phyloP scores from a whole-genome alignment of 495 filamentous ascomycete genomes.

The Trichodelitschia bisporula region DNA sequence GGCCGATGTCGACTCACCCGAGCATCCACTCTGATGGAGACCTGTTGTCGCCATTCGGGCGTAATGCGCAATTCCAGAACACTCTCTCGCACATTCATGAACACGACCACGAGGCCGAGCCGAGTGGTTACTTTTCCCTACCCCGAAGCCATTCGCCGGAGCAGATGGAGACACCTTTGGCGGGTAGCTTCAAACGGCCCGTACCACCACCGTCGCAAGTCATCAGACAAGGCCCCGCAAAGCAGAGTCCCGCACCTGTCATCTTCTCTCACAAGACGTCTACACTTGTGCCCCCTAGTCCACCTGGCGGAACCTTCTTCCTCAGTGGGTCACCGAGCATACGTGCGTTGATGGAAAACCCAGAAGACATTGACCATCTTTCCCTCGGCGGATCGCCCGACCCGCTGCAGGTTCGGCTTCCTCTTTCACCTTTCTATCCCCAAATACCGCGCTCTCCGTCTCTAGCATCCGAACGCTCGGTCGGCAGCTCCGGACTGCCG shows the following conservation, averaged over 20 bases:
- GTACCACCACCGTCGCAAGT: too few relatives aligned
- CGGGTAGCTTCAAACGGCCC: too few relatives aligned
- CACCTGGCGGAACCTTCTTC: slow-evolving; percentile 19
- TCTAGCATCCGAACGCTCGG: slow-evolving; percentile 49
- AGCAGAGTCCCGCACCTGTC: too few relatives aligned
- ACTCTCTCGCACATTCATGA: slow-evolving; percentile 10
- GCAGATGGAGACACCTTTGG: slow-evolving; percentile 12
- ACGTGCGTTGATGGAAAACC: slow-evolving; percentile 39
- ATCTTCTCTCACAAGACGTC: too few relatives aligned
- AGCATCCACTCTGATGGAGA: slow-evolving; percentile 2
- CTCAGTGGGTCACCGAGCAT: slow-evolving; percentile 30
- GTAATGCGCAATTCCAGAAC: slow-evolving; percentile 2
- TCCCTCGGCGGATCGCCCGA: slow-evolving; percentile 11
- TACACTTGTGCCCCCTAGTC: slow-evolving; percentile 32
- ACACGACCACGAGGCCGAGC: slow-evolving; percentile 8
- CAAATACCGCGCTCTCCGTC: slow-evolving; percentile 47
- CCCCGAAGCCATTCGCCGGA: slow-evolving; percentile 26
- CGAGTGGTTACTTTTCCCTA: slow-evolving; percentile 19
- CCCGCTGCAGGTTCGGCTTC: slow-evolving; percentile 8
- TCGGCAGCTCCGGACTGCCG: slow-evolving; percentile 31
- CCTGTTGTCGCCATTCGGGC: slow-evolving; percentile 1
- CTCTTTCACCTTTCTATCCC: slow-evolving; percentile 15
- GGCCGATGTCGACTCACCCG: slow-evolving; percentile 2
- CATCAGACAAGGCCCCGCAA: too few relatives aligned
- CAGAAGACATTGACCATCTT: slow-evolving; percentile 26